Conservation (phyloP, 108 stramenopile genomes). For the Stephanodiscus triporus region DNA sequence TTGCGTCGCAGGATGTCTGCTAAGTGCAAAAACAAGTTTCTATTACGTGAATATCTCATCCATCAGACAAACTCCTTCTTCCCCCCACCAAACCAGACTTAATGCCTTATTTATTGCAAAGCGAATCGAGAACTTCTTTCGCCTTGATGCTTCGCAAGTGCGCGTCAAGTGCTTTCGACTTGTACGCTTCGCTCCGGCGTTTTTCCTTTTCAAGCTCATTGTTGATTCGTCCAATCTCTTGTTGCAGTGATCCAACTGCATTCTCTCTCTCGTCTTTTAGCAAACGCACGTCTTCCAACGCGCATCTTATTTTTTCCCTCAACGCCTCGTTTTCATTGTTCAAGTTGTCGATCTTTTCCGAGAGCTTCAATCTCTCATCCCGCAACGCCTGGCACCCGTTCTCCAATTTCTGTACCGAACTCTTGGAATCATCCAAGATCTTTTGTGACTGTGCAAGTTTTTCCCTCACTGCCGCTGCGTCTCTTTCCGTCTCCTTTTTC, state of each 20-base stretch:
- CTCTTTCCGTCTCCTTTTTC: constrained; percentile 16
- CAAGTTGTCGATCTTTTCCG: constrained; percentile 11
- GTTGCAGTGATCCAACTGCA: constrained; percentile 17
- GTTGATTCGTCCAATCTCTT: constrained; percentile 8
- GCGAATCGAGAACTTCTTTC: constrained; percentile 36
- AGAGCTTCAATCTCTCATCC: constrained; percentile 18
- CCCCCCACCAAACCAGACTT: no score
- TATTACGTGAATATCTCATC: no score
- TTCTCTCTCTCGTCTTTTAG: constrained; percentile 9
- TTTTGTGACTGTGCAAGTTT: constrained; percentile 13
- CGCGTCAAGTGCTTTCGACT: constrained; percentile 41
- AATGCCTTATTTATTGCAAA: not conserved
- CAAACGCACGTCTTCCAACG: constrained; percentile 7
- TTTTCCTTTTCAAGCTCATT: constrained; percentile 37
- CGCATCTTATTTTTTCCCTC: constrained; percentile 2
- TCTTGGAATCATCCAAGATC: constrained; percentile 11
- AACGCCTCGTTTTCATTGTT: constrained; percentile 14
- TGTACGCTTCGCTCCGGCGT: constrained; percentile 30
- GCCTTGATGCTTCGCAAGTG: constrained; percentile 30
- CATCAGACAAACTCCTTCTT: no score
- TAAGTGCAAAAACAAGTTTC: no score
- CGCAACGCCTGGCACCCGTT: constrained; percentile 12
- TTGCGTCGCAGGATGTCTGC: no score
- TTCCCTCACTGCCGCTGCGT: not conserved
- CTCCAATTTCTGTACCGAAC: constrained; percentile 22